Conservation (phyloP, 2,329 filamentous ascomycete species). For the Pseudogymnoascus sp. region DNA sequence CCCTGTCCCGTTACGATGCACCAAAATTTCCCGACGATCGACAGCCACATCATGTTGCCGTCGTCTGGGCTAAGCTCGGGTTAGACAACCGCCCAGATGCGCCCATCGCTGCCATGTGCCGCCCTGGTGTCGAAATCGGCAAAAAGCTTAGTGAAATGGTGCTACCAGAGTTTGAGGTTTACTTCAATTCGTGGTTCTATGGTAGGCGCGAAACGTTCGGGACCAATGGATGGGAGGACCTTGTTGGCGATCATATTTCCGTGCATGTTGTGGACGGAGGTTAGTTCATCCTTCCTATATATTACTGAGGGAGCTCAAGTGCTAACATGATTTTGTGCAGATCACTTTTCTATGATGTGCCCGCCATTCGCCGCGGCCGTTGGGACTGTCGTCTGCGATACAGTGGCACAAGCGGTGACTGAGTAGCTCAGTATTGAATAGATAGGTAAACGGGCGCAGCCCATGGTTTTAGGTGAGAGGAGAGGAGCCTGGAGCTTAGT, state of each 20-base stretch:
- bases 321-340: not conserved
- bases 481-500: not conserved
- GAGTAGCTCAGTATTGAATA: not conserved
- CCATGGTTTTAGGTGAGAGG: not conserved
- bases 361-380: not conserved
- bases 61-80: not conserved
- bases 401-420: not conserved
- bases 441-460: not conserved
- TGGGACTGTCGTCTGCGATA: not conserved
- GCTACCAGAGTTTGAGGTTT: not conserved
- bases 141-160: not conserved
- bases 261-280: not conserved
- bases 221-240: not conserved
- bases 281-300: not conserved
- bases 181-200: slow-evolving; percentile 1
- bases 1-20: not conserved
- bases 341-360: not conserved
- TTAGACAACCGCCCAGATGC: slow-evolving; percentile 1
- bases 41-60: not conserved
- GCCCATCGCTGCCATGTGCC: not conserved
- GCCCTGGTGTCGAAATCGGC: not conserved
- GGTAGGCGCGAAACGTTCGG: not conserved
- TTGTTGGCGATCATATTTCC: not conserved
- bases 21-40: not conserved
- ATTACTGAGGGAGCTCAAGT: not conserved